Evolutionary conservation across 176 grass and related monocot species (phyloP).

Genomic region (Avena atlantica): DNA sequence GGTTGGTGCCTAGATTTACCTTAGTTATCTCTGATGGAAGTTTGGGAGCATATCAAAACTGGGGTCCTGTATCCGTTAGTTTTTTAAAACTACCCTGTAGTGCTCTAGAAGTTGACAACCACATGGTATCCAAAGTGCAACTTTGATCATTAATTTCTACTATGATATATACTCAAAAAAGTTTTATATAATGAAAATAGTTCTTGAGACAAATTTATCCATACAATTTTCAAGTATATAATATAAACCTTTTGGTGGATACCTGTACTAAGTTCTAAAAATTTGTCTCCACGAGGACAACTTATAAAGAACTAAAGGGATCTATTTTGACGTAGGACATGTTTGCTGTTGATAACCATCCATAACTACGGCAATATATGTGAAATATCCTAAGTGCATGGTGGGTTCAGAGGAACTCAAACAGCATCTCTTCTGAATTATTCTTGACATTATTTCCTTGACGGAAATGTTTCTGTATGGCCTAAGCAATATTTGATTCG

Average conservation of each 20-base stretch:
- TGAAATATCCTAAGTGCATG: conserved; percentile 2
- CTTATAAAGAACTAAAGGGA: not conserved
- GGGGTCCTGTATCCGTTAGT: not conserved
- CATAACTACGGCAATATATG: not conserved
- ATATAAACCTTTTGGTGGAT: not conserved
- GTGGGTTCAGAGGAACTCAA: not conserved
- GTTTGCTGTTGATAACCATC: not conserved
- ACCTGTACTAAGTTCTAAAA: not conserved
- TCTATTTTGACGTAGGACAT: conserved; percentile 19
- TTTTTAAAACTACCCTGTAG: not conserved
- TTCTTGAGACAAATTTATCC: not conserved
- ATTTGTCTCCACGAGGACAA: not conserved
- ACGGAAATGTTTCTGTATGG: conserved; percentile 9
- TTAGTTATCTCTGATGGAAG: conserved; percentile 30
- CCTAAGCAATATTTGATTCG: conserved; percentile 14
- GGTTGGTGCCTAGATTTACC: not conserved
- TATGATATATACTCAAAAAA: not conserved
- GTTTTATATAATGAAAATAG: not conserved
- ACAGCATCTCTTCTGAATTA: not conserved
- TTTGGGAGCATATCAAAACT: conserved; percentile 16
- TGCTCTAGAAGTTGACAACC: not conserved
- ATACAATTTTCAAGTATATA: not conserved
- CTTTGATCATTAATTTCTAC: not conserved
- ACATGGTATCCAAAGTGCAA: not conserved
- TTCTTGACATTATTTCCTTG: not conserved